A percentile compares a stretch with the other conserved stretches of the same genome.
These are phyloP conservation scores for Fusarium haematococcum DNA, from an alignment of 2,329 filamentous ascomycete species.

Conservation along the genomic window DNA sequence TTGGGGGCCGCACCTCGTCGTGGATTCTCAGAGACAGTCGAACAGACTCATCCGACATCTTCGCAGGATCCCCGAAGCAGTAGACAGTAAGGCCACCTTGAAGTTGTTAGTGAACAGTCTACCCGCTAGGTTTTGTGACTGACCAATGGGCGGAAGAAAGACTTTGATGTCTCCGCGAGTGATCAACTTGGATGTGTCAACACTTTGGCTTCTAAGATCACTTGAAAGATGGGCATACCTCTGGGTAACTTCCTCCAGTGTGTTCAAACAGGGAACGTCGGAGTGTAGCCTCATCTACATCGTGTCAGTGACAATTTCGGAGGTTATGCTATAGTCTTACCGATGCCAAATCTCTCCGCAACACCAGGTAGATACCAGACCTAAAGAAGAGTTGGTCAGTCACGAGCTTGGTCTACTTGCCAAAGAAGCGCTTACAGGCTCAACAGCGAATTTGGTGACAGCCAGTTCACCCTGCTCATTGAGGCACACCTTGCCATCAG, in stretches of 20 bases:
- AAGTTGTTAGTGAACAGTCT: slow-evolving; percentile 20
- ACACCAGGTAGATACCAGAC: slow-evolving; percentile 89
- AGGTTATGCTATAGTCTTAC: slow-evolving; percentile 54
- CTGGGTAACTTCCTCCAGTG: slow-evolving; percentile 94
- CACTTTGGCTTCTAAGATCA: neutral
- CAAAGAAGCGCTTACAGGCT: slow-evolving; percentile 74
- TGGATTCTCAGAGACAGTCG: slow-evolving; percentile 86
- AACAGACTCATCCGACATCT: slow-evolving; percentile 88
- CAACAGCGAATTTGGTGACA: slow-evolving; percentile 96
- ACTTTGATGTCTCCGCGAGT: slow-evolving; percentile 95
- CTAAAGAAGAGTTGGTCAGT: slow-evolving; percentile 43
- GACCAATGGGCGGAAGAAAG: slow-evolving; percentile 92
- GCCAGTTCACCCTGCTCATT: slow-evolving; percentile 88
- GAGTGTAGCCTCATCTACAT: slow-evolving; percentile 82
- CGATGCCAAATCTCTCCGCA: slow-evolving; percentile 92
- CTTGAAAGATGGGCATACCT: slow-evolving; percentile 57
- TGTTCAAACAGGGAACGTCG: slow-evolving; percentile 92
- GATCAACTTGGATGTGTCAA: slow-evolving; percentile 71
- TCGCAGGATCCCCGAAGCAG: slow-evolving; percentile 94
- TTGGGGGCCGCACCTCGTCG: slow-evolving; percentile 62
- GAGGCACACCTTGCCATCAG: slow-evolving; percentile 90
- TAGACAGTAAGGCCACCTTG: slow-evolving; percentile 90
- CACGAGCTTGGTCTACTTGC: neutral
- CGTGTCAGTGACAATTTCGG: slow-evolving; percentile 41
- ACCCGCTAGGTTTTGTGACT: slow-evolving; percentile 11